These are phyloP conservation scores for Neoscytalidium dimidiatum DNA, from an alignment of 2,329 filamentous ascomycete genomes.

Conservation along the genomic window DNA sequence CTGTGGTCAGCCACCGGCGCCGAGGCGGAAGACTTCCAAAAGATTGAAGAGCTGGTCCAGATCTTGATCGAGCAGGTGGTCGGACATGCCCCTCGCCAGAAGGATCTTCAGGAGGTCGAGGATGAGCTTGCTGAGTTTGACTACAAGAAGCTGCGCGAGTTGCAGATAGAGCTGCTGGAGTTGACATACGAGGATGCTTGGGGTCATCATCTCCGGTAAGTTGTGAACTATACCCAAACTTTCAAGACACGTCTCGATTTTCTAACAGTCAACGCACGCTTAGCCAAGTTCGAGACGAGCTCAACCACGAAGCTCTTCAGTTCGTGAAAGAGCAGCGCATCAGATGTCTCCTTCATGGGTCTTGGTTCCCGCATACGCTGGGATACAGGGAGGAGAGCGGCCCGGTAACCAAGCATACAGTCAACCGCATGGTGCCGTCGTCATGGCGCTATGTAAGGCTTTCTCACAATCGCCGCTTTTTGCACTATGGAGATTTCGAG, in stretches of 20 bases:
- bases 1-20: conserved; percentile 92
- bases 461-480: conserved; percentile 84
- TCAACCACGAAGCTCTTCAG: conserved; percentile 86
- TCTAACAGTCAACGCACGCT: conserved; percentile 26
- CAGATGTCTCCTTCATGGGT: conserved; percentile 81
- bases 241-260: neutral
- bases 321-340: conserved; percentile 98
- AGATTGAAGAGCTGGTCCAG: conserved; percentile 82
- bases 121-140: conserved; percentile 87
- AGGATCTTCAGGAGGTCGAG: conserved; percentile 83
- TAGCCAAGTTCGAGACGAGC: conserved; percentile 82
- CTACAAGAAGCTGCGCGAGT: conserved; percentile 71
- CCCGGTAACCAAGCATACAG: conserved; percentile 43
- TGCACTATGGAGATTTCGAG: conserved; percentile 88
- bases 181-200: conserved; percentile 92
- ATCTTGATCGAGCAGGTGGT: conserved; percentile 90
- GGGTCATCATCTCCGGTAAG: conserved; percentile 76
- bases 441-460: conserved; percentile 83
- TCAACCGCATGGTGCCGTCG: conserved; percentile 48
- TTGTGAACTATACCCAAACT: neutral
- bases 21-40: conserved; percentile 83
- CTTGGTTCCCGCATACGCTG: conserved; percentile 73
- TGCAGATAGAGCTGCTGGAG: conserved; percentile 93
- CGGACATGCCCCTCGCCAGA: conserved; percentile 76
- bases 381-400: conserved; percentile 53